phyloP scores from a whole-genome alignment of 164 flowering plant genomes.

The Vitis riparia region DNA sequence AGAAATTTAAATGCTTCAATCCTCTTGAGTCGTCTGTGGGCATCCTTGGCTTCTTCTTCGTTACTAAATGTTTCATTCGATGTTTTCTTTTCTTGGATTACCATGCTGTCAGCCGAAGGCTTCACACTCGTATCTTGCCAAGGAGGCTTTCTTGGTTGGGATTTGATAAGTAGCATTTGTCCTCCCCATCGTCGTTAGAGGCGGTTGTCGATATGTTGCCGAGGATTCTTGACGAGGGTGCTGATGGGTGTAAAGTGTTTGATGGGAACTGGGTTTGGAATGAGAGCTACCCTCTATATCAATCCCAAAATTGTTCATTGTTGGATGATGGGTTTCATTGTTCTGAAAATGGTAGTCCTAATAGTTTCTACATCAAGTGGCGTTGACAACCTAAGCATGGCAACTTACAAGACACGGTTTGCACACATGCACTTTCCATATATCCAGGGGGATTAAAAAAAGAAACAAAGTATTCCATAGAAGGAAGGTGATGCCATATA shows the following conservation, averaged over 20 bases:
- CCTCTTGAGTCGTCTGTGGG: slow-evolving; percentile 44
- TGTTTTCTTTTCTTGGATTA: slow-evolving; percentile 50
- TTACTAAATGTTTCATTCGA: slow-evolving; percentile 30
- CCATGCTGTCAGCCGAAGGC: slow-evolving; percentile 13
- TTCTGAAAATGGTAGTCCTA: slow-evolving; percentile 78
- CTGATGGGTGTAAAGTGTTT: no score
- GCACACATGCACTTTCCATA: no score
- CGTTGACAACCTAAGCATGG: slow-evolving; percentile 90
- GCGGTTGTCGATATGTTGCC: slow-evolving; percentile 10
- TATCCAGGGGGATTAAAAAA: no score
- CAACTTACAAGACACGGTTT: slow-evolving; percentile 35
- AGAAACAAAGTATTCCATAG: no score
- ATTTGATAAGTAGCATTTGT: slow-evolving; percentile 1
- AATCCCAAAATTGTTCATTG: slow-evolving; percentile 53
- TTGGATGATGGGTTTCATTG: slow-evolving; percentile 80
- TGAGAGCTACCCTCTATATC: no score
- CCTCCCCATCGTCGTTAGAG: slow-evolving; percentile 4
- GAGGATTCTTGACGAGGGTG: slow-evolving; percentile 41
- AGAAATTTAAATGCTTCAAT: slow-evolving; percentile 48
- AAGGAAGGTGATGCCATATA: no score
- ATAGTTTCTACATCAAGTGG: slow-evolving; percentile 78
- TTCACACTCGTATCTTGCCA: slow-evolving; percentile 1
- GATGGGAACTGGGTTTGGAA: no score
- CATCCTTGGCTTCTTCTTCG: slow-evolving; percentile 41
- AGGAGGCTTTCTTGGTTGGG: slow-evolving; percentile 20